Percentiles rank a stretch among this genome's conserved stretches.
phyloP scores from a whole-genome alignment of 495 filamentous ascomycete species.

The Hyaloscypha hepaticicola region DNA sequence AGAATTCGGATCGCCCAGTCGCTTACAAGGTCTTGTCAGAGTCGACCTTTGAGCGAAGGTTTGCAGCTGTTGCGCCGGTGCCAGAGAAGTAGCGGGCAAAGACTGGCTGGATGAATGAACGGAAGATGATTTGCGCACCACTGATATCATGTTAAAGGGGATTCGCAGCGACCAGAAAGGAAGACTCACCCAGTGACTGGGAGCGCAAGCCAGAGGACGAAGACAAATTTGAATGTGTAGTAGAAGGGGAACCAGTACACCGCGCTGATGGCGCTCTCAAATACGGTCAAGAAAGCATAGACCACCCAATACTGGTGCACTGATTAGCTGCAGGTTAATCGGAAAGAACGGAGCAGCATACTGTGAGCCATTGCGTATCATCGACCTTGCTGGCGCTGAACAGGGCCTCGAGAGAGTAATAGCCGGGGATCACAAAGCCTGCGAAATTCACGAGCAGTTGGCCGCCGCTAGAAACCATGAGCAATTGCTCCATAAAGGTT shows the following conservation, averaged over 20 bases:
- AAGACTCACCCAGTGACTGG: conserved; percentile 81
- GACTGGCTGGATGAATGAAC: conserved; percentile 88
- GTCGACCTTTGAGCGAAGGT: conserved; percentile 89
- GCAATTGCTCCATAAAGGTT: background rate
- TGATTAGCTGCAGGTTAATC: conserved; percentile 28
- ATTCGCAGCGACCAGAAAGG: conserved; percentile 2
- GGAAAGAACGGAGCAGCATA: conserved; percentile 31
- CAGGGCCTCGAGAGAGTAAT: conserved; percentile 90
- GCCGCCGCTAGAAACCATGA: conserved; percentile 52
- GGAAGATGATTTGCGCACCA: conserved; percentile 94
- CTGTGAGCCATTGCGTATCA: conserved; percentile 85
- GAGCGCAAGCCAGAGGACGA: conserved; percentile 95
- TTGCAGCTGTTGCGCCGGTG: conserved; percentile 73
- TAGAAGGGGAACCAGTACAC: conserved; percentile 99
- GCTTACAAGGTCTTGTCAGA: conserved; percentile 53
- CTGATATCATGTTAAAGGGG: conserved; percentile 48
- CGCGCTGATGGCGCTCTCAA: conserved; percentile 90
- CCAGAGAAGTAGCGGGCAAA: conserved; percentile 85
- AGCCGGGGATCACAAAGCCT: conserved; percentile 89
- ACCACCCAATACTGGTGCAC: conserved; percentile 89
- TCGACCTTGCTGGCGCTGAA: conserved; percentile 80
- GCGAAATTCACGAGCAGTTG: conserved; percentile 96
- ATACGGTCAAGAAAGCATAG: conserved; percentile 69
- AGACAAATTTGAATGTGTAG: conserved; percentile 98
- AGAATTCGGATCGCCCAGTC: conserved; percentile 1